A percentile compares a stretch with the other conserved stretches of the same genome.
Evolutionary conservation across 2,329 filamentous ascomycete genomes (phyloP).

Genomic region (Colletotrichum sp.): DNA sequence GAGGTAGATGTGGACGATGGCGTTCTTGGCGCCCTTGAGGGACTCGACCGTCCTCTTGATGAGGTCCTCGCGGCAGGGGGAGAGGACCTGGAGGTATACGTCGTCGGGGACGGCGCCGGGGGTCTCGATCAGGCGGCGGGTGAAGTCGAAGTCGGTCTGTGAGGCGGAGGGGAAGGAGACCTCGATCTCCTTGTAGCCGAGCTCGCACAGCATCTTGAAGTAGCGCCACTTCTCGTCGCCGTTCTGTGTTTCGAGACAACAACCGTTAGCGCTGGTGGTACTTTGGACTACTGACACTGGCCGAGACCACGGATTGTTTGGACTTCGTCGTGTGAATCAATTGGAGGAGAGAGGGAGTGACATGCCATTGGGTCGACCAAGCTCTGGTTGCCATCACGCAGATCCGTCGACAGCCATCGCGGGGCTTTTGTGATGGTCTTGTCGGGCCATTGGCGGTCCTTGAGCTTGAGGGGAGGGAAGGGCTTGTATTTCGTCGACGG

Average conservation of each 20-base stretch:
- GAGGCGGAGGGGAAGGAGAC: conserved; percentile 95
- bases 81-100: conserved; percentile 90
- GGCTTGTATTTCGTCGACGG: conserved; percentile 25
- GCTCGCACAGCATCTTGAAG: conserved; percentile 90
- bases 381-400: conserved; percentile 94
- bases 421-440: conserved; percentile 84
- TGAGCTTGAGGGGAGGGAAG: conserved; percentile 40
- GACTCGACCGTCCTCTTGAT: conserved; percentile 90
- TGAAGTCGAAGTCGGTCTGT: conserved; percentile 96
- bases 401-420: conserved; percentile 73
- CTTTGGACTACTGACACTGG: neutral
- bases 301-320: neutral
- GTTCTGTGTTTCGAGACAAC: conserved; percentile 59
- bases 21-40: conserved; percentile 88
- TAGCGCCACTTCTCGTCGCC: conserved; percentile 94
- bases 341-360: neutral
- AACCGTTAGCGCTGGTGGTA: neutral
- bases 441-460: conserved; percentile 81
- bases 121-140: conserved; percentile 82
- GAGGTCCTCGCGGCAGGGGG: conserved; percentile 89
- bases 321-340: neutral
- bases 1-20: conserved; percentile 93
- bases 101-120: conserved; percentile 85
- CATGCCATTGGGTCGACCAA: conserved; percentile 90
- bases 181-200: conserved; percentile 98